A percentile compares a stretch with the other conserved stretches of the same genome.
Evolutionary conservation across 1,284 basidiomycete genomes (phyloP).

Genomic region (Coniferiporia weirii): DNA sequence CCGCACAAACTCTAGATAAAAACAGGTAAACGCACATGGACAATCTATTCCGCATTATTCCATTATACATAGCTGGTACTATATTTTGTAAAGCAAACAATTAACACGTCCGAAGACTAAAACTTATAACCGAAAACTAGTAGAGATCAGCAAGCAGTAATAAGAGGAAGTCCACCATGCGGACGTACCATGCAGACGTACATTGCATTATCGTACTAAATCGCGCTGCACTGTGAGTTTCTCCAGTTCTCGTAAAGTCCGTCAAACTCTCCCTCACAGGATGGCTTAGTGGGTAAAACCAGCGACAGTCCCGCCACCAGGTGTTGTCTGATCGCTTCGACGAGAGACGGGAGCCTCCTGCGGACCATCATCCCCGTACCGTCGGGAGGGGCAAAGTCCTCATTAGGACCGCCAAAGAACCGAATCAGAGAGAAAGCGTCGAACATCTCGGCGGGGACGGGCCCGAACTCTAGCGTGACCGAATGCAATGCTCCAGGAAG

Average conservation of each 20-base stretch:
- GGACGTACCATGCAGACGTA: too few relatives aligned
- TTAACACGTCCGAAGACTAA: too few relatives aligned
- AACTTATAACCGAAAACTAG: too few relatives aligned
- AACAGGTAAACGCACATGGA: too few relatives aligned
- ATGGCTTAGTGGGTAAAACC: background rate
- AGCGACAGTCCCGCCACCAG: background rate
- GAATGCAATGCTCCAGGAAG: background rate
- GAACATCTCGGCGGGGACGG: background rate
- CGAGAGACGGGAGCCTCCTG: background rate
- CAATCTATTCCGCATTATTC: too few relatives aligned
- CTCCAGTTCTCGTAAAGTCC: background rate
- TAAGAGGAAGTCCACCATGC: too few relatives aligned
- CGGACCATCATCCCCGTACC: background rate
- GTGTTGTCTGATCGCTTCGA: background rate
- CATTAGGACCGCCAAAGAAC: background rate
- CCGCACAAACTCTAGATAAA: too few relatives aligned
- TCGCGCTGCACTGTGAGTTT: too few relatives aligned
- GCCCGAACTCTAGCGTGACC: background rate
- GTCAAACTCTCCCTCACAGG: background rate
- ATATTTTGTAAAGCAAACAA: too few relatives aligned
- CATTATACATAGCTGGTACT: too few relatives aligned
- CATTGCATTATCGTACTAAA: too few relatives aligned
- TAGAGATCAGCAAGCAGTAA: too few relatives aligned
- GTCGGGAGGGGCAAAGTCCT: background rate
- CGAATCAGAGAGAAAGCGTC: background rate